These are phyloP conservation scores for Pythium pyrilobum DNA, from an alignment of 352 stramenopile species.

Conservation along the genomic window DNA sequence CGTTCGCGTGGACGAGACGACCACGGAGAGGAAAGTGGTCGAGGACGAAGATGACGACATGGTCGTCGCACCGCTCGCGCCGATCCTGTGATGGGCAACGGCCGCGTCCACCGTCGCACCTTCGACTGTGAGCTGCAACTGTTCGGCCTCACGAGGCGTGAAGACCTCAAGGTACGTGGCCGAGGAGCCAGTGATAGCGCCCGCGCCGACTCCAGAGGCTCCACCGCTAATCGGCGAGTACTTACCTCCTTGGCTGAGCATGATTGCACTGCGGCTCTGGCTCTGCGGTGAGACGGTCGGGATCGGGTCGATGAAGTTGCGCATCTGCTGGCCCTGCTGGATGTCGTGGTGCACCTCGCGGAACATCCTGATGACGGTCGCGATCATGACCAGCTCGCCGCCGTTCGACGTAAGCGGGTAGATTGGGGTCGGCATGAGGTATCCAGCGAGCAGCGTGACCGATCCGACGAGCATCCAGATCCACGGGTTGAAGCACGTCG, in stretches of 20 bases:
- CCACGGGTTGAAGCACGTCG: slow-evolving; percentile 84
- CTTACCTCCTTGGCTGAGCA: slow-evolving; percentile 23
- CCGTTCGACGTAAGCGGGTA: slow-evolving; percentile 74
- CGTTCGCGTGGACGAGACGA: slow-evolving; percentile 50
- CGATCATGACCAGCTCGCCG: slow-evolving; percentile 74
- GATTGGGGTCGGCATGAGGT: slow-evolving; percentile 67
- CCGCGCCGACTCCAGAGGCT: background rate
- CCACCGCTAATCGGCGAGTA: slow-evolving; percentile 24
- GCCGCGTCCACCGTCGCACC: background rate
- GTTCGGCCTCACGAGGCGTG: slow-evolving; percentile 7
- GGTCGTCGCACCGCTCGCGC: slow-evolving; percentile 2
- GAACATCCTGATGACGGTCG: slow-evolving; percentile 81
- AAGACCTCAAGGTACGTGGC: slow-evolving; percentile 20
- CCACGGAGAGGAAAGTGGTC: slow-evolving; percentile 43
- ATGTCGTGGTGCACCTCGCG: slow-evolving; percentile 81
- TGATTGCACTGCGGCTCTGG: slow-evolving; percentile 16
- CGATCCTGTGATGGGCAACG: background rate
- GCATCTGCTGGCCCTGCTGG: slow-evolving; percentile 71
- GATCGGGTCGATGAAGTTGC: slow-evolving; percentile 63
- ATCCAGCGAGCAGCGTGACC: slow-evolving; percentile 55
- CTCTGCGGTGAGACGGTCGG: slow-evolving; percentile 19
- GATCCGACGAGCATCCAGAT: slow-evolving; percentile 86
- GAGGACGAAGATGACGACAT: slow-evolving; percentile 16
- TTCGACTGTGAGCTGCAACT: slow-evolving; percentile 13
- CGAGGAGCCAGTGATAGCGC: slow-evolving; percentile 2